A percentile compares a stretch with the other conserved stretches of the same genome.
These are phyloP conservation scores for Cenchrus fungigraminus DNA, from an alignment of 176 grass and related monocot species.

Conservation along the genomic window DNA sequence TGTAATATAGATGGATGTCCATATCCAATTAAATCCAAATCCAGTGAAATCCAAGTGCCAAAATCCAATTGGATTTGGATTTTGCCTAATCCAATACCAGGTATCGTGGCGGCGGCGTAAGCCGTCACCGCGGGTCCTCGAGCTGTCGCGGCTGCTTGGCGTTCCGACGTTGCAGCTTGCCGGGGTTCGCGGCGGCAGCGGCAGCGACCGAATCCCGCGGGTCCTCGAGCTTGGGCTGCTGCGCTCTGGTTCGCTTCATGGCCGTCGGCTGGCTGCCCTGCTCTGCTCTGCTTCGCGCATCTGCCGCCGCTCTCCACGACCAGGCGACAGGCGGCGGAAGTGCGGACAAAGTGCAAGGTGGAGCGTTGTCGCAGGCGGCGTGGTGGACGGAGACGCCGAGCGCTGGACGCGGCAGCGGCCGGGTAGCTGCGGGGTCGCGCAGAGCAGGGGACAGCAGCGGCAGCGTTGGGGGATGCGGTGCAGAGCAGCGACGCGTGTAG, in stretches of 20 bases:
- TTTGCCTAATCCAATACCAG: too few relatives aligned
- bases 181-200: neutral
- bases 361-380: slow-evolving; percentile 34
- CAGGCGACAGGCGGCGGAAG: slow-evolving; percentile 41
- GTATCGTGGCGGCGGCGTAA: neutral
- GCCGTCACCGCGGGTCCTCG: neutral
- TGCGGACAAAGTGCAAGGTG: slow-evolving; percentile 50
- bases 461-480: too few relatives aligned
- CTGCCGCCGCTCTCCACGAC: neutral
- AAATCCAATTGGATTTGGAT: too few relatives aligned
- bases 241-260: slow-evolving; percentile 67
- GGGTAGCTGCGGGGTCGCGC: neutral
- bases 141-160: slow-evolving; percentile 50
- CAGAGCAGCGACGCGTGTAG: too few relatives aligned
- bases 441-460: too few relatives aligned
- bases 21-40: too few relatives aligned
- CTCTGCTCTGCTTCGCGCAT: neutral
- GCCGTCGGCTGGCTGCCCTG: neutral
- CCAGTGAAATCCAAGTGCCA: too few relatives aligned
- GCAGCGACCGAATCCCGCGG: neutral
- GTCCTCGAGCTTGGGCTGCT: slow-evolving; percentile 36
- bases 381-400: slow-evolving; percentile 44
- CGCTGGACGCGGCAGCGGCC: slow-evolving; percentile 7
- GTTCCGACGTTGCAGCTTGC: slow-evolving; percentile 46
- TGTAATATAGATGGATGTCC: too few relatives aligned